Base-by-base conservation (phyloP, 2,329 filamentous ascomycete species). In the Aspergillus fructus region DNA sequence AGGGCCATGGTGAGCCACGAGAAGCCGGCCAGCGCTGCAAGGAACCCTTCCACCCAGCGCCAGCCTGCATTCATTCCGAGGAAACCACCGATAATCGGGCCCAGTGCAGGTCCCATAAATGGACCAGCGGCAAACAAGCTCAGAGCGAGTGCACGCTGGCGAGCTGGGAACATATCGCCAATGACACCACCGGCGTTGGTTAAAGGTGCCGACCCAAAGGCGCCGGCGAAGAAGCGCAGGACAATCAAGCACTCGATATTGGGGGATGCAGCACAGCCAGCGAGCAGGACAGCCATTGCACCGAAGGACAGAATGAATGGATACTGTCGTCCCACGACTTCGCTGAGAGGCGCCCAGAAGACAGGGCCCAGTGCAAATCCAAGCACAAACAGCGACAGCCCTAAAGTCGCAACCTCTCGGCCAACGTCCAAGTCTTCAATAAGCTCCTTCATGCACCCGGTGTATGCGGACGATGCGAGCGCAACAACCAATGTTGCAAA, bases 71-170 rank as follows among this genome's bases (percentile, higher is more conserved):
- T 78, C 69, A 86, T 79, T 9, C 85, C 84, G 1, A 89, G 74
- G 70, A 90, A 91, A 2, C 87, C 87, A 60, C 85, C 85, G 6
- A 83, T 81, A 46, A 90, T 85, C 1, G 89, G 89, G 0, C 88
- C 86, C 68, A 76, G 83, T 54, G 74, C 82, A 0, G 88, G 86
- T 1, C 87, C 63, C 55, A 90, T 76, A 69, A 89, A 89, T 0
- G 87, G 87, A 7, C 86, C 85, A 11, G 85, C 79, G 3, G 87
- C 84, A 65, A 89, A 91, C 27, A 89, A 67, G n/a, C 83, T 82
- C 61, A 86, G 81, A 0, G 87, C 88, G 40, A 80, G 58, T 58
- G 84, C 84, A 59, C 85, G 73, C 49, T 85, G 74, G 0, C 75
- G 70, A 3, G 81, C 79, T 7, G 76, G 66, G 62, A 86, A 87